Evolutionary conservation across 441 rosid species (phyloP).

Genomic region (Eruca vesicaria): DNA sequence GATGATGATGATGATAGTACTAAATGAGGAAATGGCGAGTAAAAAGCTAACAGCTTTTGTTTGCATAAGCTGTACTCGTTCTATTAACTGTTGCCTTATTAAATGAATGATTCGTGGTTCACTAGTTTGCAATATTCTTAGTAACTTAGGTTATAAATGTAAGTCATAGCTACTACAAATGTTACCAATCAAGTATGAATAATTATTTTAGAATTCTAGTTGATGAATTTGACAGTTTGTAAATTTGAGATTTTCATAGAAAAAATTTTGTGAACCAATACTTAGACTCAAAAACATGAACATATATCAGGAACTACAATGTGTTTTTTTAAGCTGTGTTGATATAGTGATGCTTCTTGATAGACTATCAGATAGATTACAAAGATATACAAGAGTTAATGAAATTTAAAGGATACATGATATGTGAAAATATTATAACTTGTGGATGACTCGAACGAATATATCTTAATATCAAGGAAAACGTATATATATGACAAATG

Average conservation of each 20-base stretch:
- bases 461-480: too few species aligned
- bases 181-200: too few species aligned
- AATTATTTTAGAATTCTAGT: too few species aligned
- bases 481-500: too few species aligned
- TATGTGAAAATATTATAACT: too few species aligned
- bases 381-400: background rate
- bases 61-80: background rate
- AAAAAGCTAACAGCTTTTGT: background rate
- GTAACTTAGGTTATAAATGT: background rate
- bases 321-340: background rate
- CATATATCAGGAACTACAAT: background rate
- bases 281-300: background rate
- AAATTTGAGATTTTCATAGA: background rate
- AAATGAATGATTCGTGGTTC: background rate
- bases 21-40: background rate
- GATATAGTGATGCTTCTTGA: background rate
- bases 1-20: background rate
- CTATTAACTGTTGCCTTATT: background rate
- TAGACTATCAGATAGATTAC: background rate
- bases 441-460: too few species aligned
- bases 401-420: background rate
- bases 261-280: background rate
- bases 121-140: background rate
- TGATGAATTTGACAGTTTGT: too few species aligned
- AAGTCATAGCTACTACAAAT: background rate